A percentile compares a stretch with the other conserved stretches of the same genome.
phyloP scores from a whole-genome alignment of 345 rosid species.

The Sapria himalayana region DNA sequence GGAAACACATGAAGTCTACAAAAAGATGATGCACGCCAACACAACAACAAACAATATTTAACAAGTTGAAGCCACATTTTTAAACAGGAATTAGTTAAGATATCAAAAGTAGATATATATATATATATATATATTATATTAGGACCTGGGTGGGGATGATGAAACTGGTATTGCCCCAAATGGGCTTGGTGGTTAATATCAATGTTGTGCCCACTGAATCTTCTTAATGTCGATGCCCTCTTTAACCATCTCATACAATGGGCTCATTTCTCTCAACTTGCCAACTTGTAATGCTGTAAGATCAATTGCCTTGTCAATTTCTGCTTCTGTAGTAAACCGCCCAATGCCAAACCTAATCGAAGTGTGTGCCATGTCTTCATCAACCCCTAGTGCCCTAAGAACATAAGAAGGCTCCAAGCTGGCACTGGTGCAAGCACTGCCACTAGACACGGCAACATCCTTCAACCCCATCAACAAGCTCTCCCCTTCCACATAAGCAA shows the following conservation, averaged over 20 bases:
- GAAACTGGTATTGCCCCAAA: too few relatives aligned
- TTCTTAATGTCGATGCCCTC: conserved; percentile 73
- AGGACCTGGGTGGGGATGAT: too few relatives aligned
- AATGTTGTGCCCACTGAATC: conserved; percentile 88
- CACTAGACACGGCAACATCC: conserved; percentile 96
- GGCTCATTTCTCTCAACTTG: conserved; percentile 95
- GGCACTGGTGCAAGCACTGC: conserved; percentile 97
- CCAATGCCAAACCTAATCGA: conserved; percentile 95
- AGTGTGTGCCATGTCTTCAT: conserved; percentile 95
- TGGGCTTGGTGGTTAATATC: too few relatives aligned
- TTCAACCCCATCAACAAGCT: conserved; percentile 91
- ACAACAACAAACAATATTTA: too few relatives aligned
- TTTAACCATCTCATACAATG: conserved; percentile 82
- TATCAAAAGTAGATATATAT: too few relatives aligned
- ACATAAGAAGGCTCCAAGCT: conserved; percentile 95
- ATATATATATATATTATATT: too few relatives aligned
- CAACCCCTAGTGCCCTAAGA: conserved; percentile 89
- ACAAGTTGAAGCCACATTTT: too few relatives aligned
- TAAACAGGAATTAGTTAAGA: too few relatives aligned
- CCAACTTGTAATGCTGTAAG: conserved; percentile 75
- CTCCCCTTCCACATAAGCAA: conserved; percentile 96
- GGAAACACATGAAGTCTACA: too few relatives aligned
- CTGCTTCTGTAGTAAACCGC: conserved; percentile 77
- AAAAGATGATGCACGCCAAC: too few relatives aligned
- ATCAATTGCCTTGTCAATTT: conserved; percentile 65